Percentiles rank a stretch among this genome's conserved stretches.
Evolutionary conservation across 306 rosid genomes (phyloP).

Genomic region (Cucurbita argyrosperma): DNA sequence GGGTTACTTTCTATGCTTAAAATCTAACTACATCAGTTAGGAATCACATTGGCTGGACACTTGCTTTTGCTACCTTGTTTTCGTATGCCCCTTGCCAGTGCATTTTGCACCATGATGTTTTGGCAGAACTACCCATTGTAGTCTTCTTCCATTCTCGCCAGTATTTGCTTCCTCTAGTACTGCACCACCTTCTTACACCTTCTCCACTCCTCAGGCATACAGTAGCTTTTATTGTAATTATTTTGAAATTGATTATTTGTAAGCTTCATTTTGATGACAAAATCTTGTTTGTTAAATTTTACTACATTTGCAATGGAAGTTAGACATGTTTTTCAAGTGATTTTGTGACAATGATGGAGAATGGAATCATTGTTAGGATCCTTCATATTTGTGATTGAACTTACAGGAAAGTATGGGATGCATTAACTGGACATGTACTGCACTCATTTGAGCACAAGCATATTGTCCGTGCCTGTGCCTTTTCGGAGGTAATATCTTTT

Average conservation of each 20-base stretch:
- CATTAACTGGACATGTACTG: slow-evolving; percentile 75
- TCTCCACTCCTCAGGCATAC: neutral
- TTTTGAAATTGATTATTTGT: neutral
- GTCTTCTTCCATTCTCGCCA: neutral
- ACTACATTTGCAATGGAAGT: neutral
- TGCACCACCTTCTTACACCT: neutral
- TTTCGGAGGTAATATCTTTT: slow-evolving; percentile 60
- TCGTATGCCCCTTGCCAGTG: neutral
- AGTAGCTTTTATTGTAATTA: neutral
- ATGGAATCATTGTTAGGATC: neutral
- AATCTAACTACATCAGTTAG: neutral
- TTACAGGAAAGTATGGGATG: slow-evolving; percentile 97
- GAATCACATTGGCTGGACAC: neutral
- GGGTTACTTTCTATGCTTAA: neutral
- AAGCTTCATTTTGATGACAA: neutral
- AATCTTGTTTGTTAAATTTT: neutral
- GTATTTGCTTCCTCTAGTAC: neutral
- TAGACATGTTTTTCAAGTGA: neutral
- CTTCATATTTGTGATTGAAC: slow-evolving; percentile 7
- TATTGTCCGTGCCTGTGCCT: slow-evolving; percentile 90
- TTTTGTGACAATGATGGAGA: neutral
- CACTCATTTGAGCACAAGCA: slow-evolving; percentile 98
- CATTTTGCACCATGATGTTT: neutral
- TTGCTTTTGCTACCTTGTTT: neutral
- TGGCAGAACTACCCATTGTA: neutral